Percentiles rank a stretch among this genome's conserved stretches.
Conservation (phyloP, 441 rosid genomes). For the Pelargonium myrrhifolium region DNA sequence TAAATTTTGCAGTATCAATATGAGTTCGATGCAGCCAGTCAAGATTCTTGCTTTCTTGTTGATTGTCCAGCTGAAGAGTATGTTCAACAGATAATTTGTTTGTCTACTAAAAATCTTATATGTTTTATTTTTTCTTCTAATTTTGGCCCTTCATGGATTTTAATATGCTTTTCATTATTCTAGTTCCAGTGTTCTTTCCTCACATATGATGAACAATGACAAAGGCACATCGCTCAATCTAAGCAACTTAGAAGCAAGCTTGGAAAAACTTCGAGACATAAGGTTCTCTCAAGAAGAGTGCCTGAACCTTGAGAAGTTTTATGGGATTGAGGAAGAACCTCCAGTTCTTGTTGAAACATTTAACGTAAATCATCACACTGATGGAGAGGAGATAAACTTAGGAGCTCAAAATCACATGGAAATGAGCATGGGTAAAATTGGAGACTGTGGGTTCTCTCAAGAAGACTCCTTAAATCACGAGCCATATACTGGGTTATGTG, state of each 20-base stretch:
- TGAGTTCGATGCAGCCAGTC: constrained; percentile 31
- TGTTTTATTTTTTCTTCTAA: constrained; percentile 3
- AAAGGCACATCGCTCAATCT: constrained; percentile 14
- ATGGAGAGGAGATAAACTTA: constrained; percentile 18
- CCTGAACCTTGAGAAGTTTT: not conserved
- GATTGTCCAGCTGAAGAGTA: constrained; percentile 36
- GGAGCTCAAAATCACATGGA: not conserved
- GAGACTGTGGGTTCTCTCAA: constrained; percentile 9
- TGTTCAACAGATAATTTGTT: constrained; percentile 16
- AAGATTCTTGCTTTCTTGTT: constrained; percentile 32
- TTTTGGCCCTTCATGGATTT: not conserved
- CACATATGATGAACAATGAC: constrained; percentile 27
- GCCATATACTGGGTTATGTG: constrained; percentile 2
- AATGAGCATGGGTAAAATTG: constrained; percentile 13
- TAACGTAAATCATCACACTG: constrained; percentile 22
- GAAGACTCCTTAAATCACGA: constrained; percentile 18
- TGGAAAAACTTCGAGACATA: constrained; percentile 27
- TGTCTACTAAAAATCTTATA: constrained; percentile 9
- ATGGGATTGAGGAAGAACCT: constrained; percentile 29
- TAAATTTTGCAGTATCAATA: constrained; percentile 34
- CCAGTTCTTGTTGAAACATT: constrained; percentile 15
- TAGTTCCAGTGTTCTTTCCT: constrained; percentile 31
- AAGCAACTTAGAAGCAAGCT: constrained; percentile 20
- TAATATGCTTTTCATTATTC: constrained; percentile 5
- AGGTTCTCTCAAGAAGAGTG: constrained; percentile 17